Conservation (phyloP, 768 basidiomycete species). For the Pleurotus tuber-regium region DNA sequence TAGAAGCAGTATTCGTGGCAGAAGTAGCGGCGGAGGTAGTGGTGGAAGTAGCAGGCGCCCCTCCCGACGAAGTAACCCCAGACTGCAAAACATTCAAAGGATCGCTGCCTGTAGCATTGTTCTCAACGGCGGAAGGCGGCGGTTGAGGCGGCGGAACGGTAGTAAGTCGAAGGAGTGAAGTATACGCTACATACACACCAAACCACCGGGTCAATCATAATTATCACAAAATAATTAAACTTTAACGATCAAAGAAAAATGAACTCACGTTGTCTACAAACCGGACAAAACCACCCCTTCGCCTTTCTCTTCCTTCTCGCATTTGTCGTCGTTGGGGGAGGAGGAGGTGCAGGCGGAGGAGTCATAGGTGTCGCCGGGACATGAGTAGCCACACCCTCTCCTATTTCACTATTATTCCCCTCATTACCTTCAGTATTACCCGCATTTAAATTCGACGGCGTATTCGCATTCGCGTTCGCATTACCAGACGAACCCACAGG, state of each 20-base stretch:
- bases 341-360: conserved; percentile 11
- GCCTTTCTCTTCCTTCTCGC: conserved; percentile 82
- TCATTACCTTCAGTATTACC: conserved; percentile 20
- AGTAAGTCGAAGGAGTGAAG: conserved; percentile 81
- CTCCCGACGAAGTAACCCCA: conserved; percentile 5
- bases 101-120: conserved; percentile 6
- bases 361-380: conserved; percentile 11
- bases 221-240: conserved; percentile 2
- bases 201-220: too few species aligned
- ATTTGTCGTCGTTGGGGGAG: conserved; percentile 10
- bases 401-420: conserved; percentile 18
- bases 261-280: conserved; percentile 87
- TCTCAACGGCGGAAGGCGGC: conserved; percentile 19
- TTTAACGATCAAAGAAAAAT: conserved; percentile 6
- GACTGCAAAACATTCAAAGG: not conserved
- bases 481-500: conserved; percentile 27
- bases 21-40: too few species aligned
- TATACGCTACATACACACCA: too few species aligned
- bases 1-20: too few species aligned
- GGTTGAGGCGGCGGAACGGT: conserved; percentile 45
- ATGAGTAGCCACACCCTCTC: conserved; percentile 19
- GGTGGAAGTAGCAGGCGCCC: conserved; percentile 17
- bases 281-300: conserved; percentile 97
- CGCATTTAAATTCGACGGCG: conserved; percentile 24
- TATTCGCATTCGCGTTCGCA: conserved; percentile 16